A percentile compares a stretch with the other conserved stretches of the same genome.
Conservation (phyloP, 495 filamentous ascomycete genomes). For the Xylaria palmicola region DNA sequence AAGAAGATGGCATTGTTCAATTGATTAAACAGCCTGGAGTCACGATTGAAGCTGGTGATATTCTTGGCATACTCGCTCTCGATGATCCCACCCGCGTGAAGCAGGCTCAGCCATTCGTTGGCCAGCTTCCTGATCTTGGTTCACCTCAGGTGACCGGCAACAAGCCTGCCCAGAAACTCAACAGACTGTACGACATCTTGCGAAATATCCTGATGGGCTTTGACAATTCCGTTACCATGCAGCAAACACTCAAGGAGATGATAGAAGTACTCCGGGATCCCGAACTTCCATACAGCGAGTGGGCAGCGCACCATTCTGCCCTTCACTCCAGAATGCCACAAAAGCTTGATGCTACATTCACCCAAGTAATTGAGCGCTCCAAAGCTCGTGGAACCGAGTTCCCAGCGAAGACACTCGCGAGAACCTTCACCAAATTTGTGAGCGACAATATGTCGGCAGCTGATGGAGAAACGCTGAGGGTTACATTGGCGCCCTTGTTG, state of each 20-base stretch:
- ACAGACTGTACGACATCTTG: conserved; percentile 72
- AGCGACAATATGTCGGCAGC: conserved; percentile 75
- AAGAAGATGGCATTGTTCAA: conserved; percentile 95
- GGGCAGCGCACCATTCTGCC: conserved; percentile 90
- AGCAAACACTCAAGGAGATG: conserved; percentile 79
- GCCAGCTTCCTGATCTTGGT: conserved; percentile 85
- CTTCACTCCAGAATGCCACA: conserved; percentile 95
- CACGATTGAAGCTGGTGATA: conserved; percentile 96
- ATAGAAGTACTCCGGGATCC: conserved; percentile 85
- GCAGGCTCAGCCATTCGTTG: conserved; percentile 94
- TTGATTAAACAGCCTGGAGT: conserved; percentile 99
- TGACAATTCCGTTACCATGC: conserved; percentile 98
- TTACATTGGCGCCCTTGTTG: conserved; percentile 72
- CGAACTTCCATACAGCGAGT: conserved; percentile 94
- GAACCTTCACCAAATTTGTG: conserved; percentile 81
- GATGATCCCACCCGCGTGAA: conserved; percentile 97
- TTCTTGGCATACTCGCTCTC: conserved; percentile 93
- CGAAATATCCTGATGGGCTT: conserved; percentile 89
- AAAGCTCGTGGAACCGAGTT: conserved; percentile 78
- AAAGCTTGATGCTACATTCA: conserved; percentile 79
- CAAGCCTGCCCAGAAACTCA: conserved; percentile 90
- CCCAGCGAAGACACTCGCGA: conserved; percentile 82
- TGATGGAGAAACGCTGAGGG: conserved; percentile 64
- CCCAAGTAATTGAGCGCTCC: conserved; percentile 80
- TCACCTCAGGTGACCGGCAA: conserved; percentile 80